Evolutionary conservation across 2,329 filamentous ascomycete genomes (phyloP).

Genomic region (Diaporthe destruens): DNA sequence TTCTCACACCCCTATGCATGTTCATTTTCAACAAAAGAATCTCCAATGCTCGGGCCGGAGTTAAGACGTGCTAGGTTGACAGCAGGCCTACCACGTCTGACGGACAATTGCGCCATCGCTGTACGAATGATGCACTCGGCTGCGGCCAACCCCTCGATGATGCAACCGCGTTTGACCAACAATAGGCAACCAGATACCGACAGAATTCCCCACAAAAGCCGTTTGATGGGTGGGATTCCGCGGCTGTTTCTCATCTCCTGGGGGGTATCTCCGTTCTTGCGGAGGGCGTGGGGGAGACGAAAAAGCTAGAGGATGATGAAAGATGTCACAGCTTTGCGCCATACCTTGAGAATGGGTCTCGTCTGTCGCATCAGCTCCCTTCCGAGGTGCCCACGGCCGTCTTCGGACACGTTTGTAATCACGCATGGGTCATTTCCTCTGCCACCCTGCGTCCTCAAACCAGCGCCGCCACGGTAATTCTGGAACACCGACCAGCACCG

Average conservation of each 20-base stretch:
- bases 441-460: slow-evolving; percentile 9
- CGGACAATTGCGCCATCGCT: slow-evolving; percentile 41
- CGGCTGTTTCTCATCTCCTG: slow-evolving; percentile 2
- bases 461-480: slow-evolving; percentile 1
- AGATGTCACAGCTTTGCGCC: slow-evolving; percentile 39
- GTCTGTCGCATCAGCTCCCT: slow-evolving; percentile 37
- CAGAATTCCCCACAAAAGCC: not conserved
- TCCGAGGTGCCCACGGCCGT: slow-evolving; percentile 30
- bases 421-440: slow-evolving; percentile 4
- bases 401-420: slow-evolving; percentile 40
- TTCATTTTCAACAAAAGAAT: not conserved
- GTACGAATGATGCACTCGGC: slow-evolving; percentile 37
- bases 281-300: slow-evolving; percentile 20
- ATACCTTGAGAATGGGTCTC: slow-evolving; percentile 35
- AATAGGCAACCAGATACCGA: slow-evolving; percentile 15
- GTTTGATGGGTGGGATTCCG: not conserved
- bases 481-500: not conserved
- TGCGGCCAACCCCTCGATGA: slow-evolving; percentile 25
- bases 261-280: slow-evolving; percentile 10
- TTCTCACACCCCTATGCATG: not conserved
- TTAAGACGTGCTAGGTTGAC: not conserved
- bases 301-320: slow-evolving; percentile 40
- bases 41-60: not conserved
- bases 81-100: not conserved
- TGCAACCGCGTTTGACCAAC: slow-evolving; percentile 32